phyloP scores from a whole-genome alignment of 1,139 yeast genomes.

The Suzukiozyma palmioleophila region DNA sequence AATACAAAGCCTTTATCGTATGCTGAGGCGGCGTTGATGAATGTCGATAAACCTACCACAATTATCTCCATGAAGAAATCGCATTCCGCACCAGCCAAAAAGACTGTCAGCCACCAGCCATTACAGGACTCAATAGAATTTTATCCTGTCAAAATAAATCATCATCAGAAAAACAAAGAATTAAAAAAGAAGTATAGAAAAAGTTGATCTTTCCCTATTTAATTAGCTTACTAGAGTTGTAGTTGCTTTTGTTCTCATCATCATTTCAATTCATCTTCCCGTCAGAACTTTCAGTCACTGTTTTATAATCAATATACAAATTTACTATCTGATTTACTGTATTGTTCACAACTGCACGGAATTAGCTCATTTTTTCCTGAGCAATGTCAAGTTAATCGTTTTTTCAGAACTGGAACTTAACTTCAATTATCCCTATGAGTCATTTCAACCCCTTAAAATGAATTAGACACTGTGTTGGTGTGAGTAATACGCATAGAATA shows the following conservation, averaged over 20 bases:
- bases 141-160: not conserved
- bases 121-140: not conserved
- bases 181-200: not conserved
- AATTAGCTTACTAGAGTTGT: not conserved
- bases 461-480: too few species aligned
- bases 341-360: too few species aligned
- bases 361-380: too few species aligned
- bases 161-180: not conserved
- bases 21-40: conserved; percentile 41
- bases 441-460: too few species aligned
- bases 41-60: conserved; percentile 14
- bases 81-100: not conserved
- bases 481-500: too few species aligned
- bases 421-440: too few species aligned
- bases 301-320: not conserved
- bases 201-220: not conserved
- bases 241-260: not conserved
- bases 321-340: not conserved
- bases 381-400: too few species aligned
- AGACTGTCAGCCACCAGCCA: not conserved
- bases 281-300: not conserved
- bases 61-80: not conserved
- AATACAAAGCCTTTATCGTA: conserved; percentile 34
- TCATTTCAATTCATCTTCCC: not conserved
- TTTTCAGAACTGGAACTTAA: too few species aligned